Percentiles rank a stretch among this genome's conserved stretches.
These are phyloP conservation scores for Tillandsia leiboldiana DNA, from an alignment of 176 grass and related monocot genomes.

Conservation along the genomic window DNA sequence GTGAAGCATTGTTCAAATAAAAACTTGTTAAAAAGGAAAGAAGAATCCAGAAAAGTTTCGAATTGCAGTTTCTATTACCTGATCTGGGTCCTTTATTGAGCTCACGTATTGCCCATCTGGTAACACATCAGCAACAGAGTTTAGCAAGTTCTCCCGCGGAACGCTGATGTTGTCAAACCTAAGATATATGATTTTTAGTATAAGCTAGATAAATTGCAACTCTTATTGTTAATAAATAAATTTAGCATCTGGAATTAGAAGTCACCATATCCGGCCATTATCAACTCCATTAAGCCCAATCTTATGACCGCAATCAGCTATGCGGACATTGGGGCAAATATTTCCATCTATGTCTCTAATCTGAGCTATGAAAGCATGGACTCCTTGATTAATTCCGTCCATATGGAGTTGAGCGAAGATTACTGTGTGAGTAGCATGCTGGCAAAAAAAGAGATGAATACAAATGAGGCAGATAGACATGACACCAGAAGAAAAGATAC, in stretches of 20 bases:
- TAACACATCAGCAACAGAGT: conserved; percentile 89
- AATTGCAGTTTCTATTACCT: conserved; percentile 25
- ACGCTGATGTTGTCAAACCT: conserved; percentile 92
- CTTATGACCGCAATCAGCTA: conserved; percentile 98
- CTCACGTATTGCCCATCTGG: conserved; percentile 90
- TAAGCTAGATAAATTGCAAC: background rate
- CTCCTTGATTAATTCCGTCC: conserved; percentile 82
- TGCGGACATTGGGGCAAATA: conserved; percentile 60
- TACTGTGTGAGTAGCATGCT: conserved; percentile 93
- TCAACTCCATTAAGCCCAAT: conserved; percentile 96
- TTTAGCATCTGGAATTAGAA: conserved; percentile 1
- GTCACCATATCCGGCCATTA: conserved; percentile 98
- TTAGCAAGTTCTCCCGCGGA: conserved; percentile 80
- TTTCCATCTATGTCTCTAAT: conserved; percentile 77
- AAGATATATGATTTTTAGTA: conserved; percentile 7
- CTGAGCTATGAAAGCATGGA: conserved; percentile 86
- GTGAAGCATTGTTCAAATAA: background rate
- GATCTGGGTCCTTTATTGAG: conserved; percentile 71
- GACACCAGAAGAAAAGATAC: background rate
- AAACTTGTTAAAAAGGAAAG: background rate
- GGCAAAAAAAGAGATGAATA: background rate
- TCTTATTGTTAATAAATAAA: background rate
- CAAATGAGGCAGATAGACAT: background rate
- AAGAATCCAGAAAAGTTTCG: background rate
- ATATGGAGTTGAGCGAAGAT: conserved; percentile 88